Evolutionary conservation across 805 yeast species (phyloP).

Genomic region (Blastobotrys attinorum): DNA sequence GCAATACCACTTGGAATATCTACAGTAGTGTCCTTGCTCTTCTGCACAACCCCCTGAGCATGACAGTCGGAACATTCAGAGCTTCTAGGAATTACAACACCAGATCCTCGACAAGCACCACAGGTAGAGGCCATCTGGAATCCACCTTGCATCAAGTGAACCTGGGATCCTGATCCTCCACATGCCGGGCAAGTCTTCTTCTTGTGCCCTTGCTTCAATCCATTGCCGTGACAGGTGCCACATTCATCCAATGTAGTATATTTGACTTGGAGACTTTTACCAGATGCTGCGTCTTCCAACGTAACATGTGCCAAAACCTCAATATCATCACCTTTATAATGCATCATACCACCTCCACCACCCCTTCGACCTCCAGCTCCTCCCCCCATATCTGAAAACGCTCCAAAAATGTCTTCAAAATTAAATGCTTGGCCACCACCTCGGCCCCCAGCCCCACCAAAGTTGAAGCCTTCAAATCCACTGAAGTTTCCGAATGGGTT

Average conservation of each 20-base stretch:
- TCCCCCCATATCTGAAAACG: constrained; percentile 36
- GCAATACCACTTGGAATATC: constrained; percentile 84
- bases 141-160: constrained; percentile 82
- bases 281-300: constrained; percentile 84
- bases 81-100: constrained; percentile 59
- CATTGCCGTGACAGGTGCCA: constrained; percentile 73
- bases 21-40: constrained; percentile 62
- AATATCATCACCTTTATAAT: constrained; percentile 81
- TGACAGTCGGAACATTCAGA: constrained; percentile 77
- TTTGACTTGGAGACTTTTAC: constrained; percentile 55
- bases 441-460: constrained; percentile 32
- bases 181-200: constrained; percentile 78
- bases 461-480: constrained; percentile 33
- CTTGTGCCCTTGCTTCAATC: constrained; percentile 67
- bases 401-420: constrained; percentile 60
- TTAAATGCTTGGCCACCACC: constrained; percentile 34
- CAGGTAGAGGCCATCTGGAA: constrained; percentile 97
- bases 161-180: constrained; percentile 87
- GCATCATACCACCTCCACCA: constrained; percentile 45
- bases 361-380: constrained; percentile 32
- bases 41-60: constrained; percentile 78
- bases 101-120: constrained; percentile 78
- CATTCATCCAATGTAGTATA: constrained; percentile 75
- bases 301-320: constrained; percentile 68
- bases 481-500: constrained; percentile 27